These are phyloP conservation scores for Priceomyces carsonii DNA, from an alignment of 805 yeast species.

Conservation along the genomic window DNA sequence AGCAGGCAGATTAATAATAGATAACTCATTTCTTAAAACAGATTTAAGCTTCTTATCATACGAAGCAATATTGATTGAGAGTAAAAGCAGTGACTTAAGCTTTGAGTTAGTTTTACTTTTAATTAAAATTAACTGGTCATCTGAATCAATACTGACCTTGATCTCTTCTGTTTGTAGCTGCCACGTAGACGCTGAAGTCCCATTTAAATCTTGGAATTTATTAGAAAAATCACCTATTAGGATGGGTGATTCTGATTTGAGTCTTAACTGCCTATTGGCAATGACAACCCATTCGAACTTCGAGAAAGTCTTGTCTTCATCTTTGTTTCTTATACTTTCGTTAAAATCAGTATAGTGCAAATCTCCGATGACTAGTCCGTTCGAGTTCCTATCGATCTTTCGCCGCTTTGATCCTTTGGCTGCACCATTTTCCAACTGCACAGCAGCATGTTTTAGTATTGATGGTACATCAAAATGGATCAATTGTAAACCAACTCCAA, in stretches of 20 bases:
- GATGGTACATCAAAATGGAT: conserved; percentile 16
- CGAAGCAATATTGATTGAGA: conserved; percentile 13
- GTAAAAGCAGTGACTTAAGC: conserved; percentile 11
- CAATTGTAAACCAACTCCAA: conserved; percentile 7
- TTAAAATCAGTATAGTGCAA: conserved; percentile 15
- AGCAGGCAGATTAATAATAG: conserved; percentile 12
- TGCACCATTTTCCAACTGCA: conserved; percentile 3
- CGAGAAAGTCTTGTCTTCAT: conserved; percentile 4
- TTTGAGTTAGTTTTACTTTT: conserved; percentile 11
- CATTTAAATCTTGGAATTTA: conserved; percentile 2
- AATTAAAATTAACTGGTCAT: conserved; percentile 9
- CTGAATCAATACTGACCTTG: conserved; percentile 11
- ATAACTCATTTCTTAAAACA: conserved; percentile 13
- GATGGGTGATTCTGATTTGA: conserved; percentile 12
- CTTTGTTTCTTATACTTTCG: conserved; percentile 5
- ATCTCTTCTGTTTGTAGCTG: conserved; percentile 14
- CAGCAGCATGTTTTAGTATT: conserved; percentile 8
- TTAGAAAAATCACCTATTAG: conserved; percentile 6
- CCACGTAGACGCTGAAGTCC: conserved; percentile 3
- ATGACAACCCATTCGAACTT: conserved; percentile 11
- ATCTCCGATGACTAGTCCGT: conserved; percentile 16
- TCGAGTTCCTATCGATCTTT: conserved; percentile 6
- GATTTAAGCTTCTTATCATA: conserved; percentile 3
- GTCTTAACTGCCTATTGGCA: conserved; percentile 10
- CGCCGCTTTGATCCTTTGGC: conserved; percentile 9